Percentiles rank a stretch among this genome's conserved stretches.
These are phyloP conservation scores for Neocatenulostroma microsporum DNA, from an alignment of 2,329 filamentous ascomycete genomes.

Conservation along the genomic window DNA sequence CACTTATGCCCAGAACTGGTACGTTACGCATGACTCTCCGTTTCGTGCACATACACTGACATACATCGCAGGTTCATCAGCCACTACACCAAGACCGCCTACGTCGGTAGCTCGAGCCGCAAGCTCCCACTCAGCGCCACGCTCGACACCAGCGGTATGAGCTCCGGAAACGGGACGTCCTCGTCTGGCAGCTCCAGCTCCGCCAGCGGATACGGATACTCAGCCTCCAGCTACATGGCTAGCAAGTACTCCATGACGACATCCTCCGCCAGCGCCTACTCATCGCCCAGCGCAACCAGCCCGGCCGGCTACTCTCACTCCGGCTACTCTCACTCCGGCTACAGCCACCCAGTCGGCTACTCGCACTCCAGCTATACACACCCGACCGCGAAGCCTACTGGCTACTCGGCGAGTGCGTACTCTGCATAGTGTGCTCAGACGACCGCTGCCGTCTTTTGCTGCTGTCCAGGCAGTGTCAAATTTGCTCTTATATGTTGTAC, in stretches of 20 bases:
- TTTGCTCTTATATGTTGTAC: too few species aligned
- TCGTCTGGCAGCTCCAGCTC: background rate
- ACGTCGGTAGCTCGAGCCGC: constrained; percentile 53
- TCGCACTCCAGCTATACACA: background rate
- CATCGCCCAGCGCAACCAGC: background rate
- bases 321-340: background rate
- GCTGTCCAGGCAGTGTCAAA: background rate
- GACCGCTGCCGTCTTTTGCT: constrained; percentile 2
- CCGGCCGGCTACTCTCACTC: background rate
- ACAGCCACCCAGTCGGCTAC: background rate
- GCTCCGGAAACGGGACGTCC: background rate
- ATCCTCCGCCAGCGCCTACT: background rate
- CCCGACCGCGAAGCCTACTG: too few species aligned
- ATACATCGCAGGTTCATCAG: constrained; percentile 44
- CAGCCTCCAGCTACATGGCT: background rate
- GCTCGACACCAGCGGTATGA: constrained; percentile 10
- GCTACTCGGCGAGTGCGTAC: background rate
- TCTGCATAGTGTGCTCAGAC: constrained; percentile 8
- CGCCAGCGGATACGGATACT: background rate
- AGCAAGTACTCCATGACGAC: constrained; percentile 1
- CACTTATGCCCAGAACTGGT: constrained; percentile 69
- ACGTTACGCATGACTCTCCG: constrained; percentile 2
- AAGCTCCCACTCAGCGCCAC: constrained; percentile 43
- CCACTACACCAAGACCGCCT: constrained; percentile 50
- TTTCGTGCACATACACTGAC: constrained; percentile 3